Base-by-base conservation (phyloP, 371 early-diverging fungal genomes). In the Umbelopsis sp. region DNA sequence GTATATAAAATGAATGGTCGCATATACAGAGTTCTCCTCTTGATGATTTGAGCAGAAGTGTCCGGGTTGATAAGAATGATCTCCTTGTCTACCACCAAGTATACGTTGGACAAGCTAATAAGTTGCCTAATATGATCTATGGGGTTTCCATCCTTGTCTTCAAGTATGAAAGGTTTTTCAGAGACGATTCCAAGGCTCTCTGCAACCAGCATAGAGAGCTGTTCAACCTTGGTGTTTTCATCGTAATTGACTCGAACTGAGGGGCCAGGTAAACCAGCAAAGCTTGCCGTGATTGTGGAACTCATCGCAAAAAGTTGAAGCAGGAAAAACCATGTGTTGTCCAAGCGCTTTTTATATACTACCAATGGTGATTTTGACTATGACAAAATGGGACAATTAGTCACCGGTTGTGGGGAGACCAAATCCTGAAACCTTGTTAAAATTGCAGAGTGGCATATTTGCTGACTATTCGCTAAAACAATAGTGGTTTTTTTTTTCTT, bases 1-100 rank as follows among this genome's bases (percentile, higher is more conserved):
- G 69, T 64, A 44, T 64, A 69, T 9, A 69, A 37, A 11, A 69
- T 18, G 41, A 69, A 69, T 38, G 69, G 65, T 22, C 65, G 25
- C 46, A 69, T 29, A 6, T 69, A 69, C 12, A 69, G 20, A 16
- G 51, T 63, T 24, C 65, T 46, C 22, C 65, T 45, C 44, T 69
- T 69, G 25, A 69, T 6, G 37, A 50, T 65, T 53, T 69, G 57
- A 18, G 57, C 57, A 35, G 57, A 16, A 7, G 57, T 35, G 35
- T 57, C 57, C 4, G 29, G 35, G 14, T 29, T 35, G 14, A 57
- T 18, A 8, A 57, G 18, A 35, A 57, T 57, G 16, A 57, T 57
- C 18, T 57, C 57, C 35, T 57, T 57, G 16, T 57, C 35, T 12
- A 57, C 57, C 35, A 57, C 57, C 57, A 57, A 18, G 35, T 57